phyloP scores from a whole-genome alignment of 2,329 filamentous ascomycete species.

The Talaromyces marneffei region DNA sequence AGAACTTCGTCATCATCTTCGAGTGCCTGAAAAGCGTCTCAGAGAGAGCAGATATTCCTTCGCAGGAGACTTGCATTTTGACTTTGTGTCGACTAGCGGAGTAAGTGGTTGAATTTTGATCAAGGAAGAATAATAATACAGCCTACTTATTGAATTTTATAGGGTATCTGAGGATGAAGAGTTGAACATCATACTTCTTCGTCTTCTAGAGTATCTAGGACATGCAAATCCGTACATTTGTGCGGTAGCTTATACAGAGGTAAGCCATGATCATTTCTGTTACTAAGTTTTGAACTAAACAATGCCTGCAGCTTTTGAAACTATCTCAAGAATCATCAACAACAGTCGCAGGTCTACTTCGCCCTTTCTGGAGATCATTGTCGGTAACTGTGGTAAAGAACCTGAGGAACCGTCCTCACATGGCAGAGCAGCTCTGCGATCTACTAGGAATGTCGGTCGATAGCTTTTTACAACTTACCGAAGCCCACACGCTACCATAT shows the following conservation, averaged over 20 bases:
- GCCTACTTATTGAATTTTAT: slow-evolving; percentile 13
- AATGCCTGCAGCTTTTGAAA: slow-evolving; percentile 52
- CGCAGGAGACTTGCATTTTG: slow-evolving; percentile 79
- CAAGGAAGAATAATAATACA: not conserved
- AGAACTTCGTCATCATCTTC: slow-evolving; percentile 65
- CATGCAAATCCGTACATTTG: slow-evolving; percentile 74
- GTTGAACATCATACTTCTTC: slow-evolving; percentile 76
- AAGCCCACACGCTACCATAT: slow-evolving; percentile 77
- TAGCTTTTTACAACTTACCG: slow-evolving; percentile 68
- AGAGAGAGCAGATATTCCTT: slow-evolving; percentile 58
- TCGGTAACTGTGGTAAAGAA: slow-evolving; percentile 79
- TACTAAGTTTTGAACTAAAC: slow-evolving; percentile 6
- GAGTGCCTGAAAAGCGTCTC: slow-evolving; percentile 67
- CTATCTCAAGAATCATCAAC: slow-evolving; percentile 61
- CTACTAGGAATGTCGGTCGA: slow-evolving; percentile 69
- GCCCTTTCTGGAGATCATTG: slow-evolving; percentile 82
- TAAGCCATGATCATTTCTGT: slow-evolving; percentile 30
- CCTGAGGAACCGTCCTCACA: slow-evolving; percentile 71
- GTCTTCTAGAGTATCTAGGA: slow-evolving; percentile 80
- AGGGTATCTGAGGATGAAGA: slow-evolving; percentile 72
- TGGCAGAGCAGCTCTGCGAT: slow-evolving; percentile 73
- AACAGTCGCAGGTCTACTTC: slow-evolving; percentile 64
- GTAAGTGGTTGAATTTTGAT: slow-evolving; percentile 36
- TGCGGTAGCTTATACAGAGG: slow-evolving; percentile 76
- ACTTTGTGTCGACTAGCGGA: slow-evolving; percentile 79